These are phyloP conservation scores for Solanum ahanhuiri DNA, from an alignment of 257 asterid genomes.

Conservation along the genomic window DNA sequence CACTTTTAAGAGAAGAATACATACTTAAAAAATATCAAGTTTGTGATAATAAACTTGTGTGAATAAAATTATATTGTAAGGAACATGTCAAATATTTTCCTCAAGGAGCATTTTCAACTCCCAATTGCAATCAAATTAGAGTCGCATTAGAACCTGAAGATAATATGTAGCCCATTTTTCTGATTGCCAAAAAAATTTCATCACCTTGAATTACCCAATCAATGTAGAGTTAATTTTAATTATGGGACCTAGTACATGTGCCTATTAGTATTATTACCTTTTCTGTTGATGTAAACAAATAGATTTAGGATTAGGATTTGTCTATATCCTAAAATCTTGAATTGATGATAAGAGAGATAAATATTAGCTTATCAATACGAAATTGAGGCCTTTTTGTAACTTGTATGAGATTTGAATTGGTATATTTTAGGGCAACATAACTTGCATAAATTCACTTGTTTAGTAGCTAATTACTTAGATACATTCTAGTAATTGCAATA, in stretches of 20 bases:
- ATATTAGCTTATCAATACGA: background rate
- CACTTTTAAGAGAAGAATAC: background rate
- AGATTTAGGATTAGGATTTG: background rate
- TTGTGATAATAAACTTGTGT: background rate
- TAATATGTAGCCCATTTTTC: background rate
- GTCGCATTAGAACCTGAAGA: background rate
- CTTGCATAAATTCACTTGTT: too few relatives aligned
- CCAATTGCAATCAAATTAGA: background rate
- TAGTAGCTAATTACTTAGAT: too few relatives aligned
- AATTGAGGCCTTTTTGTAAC: background rate
- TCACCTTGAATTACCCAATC: background rate
- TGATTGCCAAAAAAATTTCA: background rate
- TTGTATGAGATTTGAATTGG: too few relatives aligned
- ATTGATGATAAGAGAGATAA: background rate
- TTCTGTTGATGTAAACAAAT: background rate
- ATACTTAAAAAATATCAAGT: background rate
- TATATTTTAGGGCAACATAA: too few relatives aligned
- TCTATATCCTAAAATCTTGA: background rate
- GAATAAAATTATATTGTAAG: background rate
- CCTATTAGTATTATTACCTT: background rate
- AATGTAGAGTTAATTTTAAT: background rate
- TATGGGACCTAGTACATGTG: background rate
- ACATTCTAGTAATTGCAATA: too few relatives aligned
- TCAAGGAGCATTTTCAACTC: background rate
- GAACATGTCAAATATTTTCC: background rate